phyloP scores from a whole-genome alignment of 1,284 basidiomycete species.

The Coniferiporia sulphurascens region DNA sequence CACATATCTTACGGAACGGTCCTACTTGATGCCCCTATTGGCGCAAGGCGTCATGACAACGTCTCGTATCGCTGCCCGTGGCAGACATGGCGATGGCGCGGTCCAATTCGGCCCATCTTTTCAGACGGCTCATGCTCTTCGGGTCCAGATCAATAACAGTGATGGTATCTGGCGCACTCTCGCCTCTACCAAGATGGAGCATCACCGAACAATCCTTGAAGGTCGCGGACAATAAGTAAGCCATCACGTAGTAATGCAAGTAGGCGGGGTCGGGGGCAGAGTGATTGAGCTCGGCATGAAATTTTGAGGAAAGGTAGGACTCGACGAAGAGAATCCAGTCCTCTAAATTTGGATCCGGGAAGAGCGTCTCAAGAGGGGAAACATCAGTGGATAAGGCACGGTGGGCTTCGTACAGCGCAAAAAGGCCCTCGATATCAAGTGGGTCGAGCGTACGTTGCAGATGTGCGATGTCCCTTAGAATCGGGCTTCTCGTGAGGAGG shows the following conservation, averaged over 20 bases:
- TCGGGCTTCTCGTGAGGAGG: slow-evolving; percentile 47
- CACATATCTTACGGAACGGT: too few species aligned
- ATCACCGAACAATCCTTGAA: slow-evolving; percentile 97
- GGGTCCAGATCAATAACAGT: slow-evolving; percentile 85
- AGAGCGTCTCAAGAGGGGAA: slow-evolving; percentile 21
- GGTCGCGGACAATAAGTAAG: slow-evolving; percentile 84
- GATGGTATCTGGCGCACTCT: slow-evolving; percentile 33
- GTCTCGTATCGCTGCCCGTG: slow-evolving; percentile 7
- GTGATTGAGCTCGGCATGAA: slow-evolving; percentile 31
- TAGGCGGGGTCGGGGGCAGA: slow-evolving; percentile 36
- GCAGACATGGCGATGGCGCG: slow-evolving; percentile 54
- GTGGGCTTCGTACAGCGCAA: slow-evolving; percentile 37
- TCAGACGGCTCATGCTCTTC: slow-evolving; percentile 66
- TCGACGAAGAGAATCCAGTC: slow-evolving; percentile 61
- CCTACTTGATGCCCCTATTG: too few species aligned
- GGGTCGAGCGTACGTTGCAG: slow-evolving; percentile 79
- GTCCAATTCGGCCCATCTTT: slow-evolving; percentile 74
- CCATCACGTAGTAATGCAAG: slow-evolving; percentile 57
- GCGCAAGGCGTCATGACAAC: slow-evolving; percentile 1
- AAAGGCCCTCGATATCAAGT: slow-evolving; percentile 79
- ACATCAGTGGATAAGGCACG: slow-evolving; percentile 20
- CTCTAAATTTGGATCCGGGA: slow-evolving; percentile 42
- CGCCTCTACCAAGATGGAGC: slow-evolving; percentile 40
- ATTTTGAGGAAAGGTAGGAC: slow-evolving; percentile 38
- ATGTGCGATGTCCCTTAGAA: slow-evolving; percentile 52